These are phyloP conservation scores for Phytophthora gonapodyides DNA, from an alignment of 352 stramenopile species.

Conservation along the genomic window DNA sequence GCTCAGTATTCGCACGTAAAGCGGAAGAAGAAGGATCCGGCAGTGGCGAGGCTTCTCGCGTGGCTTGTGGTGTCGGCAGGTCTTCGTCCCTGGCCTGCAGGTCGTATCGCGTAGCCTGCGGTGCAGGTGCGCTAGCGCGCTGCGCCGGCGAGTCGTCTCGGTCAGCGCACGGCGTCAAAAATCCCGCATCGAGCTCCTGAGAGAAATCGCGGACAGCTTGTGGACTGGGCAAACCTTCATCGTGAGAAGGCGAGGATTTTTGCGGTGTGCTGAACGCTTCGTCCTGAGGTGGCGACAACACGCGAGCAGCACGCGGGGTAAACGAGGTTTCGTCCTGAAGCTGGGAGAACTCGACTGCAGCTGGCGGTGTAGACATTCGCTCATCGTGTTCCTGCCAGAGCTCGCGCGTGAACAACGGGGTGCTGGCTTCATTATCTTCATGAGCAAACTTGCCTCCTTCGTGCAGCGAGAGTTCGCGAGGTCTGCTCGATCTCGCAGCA, in stretches of 20 bases:
- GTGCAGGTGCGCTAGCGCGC: constrained; percentile 4
- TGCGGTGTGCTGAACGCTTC: no score
- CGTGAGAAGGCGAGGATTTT: no score
- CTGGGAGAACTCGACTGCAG: neutral
- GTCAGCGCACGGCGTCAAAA: constrained; percentile 1
- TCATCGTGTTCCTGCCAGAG: constrained; percentile 7
- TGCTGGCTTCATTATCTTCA: constrained; percentile 1
- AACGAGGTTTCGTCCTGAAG: neutral
- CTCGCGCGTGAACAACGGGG: constrained; percentile 2
- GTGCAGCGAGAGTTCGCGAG: constrained; percentile 2
- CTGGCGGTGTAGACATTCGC: neutral
- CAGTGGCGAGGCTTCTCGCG: neutral
- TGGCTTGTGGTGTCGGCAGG: constrained; percentile 2
- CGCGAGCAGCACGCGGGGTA: no score
- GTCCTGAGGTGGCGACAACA: no score
- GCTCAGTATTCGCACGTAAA: constrained; percentile 1
- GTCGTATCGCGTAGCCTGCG: neutral
- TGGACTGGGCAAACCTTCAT: constrained; percentile 2
- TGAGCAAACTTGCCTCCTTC: constrained; percentile 3
- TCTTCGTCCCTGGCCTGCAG: constrained; percentile 1
- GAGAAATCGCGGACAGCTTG: constrained; percentile 6
- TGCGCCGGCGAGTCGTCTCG: constrained; percentile 2
- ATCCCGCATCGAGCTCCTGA: constrained; percentile 6
- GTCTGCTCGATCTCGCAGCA: constrained; percentile 6
- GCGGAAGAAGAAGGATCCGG: neutral